A percentile compares a stretch with the other conserved stretches of the same genome.
These are phyloP conservation scores for Malus sylvestris DNA, from an alignment of 306 rosid genomes.

Conservation along the genomic window DNA sequence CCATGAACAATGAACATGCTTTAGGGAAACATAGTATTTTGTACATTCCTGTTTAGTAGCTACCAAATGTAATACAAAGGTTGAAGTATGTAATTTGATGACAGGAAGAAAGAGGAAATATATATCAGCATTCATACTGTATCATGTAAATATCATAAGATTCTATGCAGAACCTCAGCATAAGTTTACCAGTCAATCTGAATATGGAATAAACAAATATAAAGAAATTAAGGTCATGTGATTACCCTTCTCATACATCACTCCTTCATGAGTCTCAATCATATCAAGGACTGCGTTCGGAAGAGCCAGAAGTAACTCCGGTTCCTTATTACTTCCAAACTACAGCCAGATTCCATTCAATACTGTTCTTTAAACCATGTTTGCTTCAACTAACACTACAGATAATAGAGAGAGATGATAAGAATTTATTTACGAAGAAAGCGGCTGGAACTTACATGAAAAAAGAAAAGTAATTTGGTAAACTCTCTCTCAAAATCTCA, in stretches of 20 bases:
- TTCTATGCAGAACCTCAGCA: not conserved
- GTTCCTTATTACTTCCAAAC: not conserved
- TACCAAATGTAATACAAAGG: too few species aligned
- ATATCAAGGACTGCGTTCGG: conserved; percentile 54
- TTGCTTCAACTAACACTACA: not conserved
- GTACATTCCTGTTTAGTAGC: not conserved
- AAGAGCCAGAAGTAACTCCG: conserved; percentile 67
- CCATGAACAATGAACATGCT: too few species aligned
- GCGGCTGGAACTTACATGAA: not conserved
- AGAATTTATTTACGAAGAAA: not conserved
- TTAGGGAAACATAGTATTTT: not conserved
- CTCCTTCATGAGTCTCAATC: conserved; percentile 47
- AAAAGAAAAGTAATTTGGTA: not conserved
- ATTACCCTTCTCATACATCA: conserved; percentile 41
- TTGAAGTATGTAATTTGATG: too few species aligned
- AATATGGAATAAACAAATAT: not conserved
- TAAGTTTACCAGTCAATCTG: not conserved
- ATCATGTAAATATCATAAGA: not conserved
- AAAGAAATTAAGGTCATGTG: not conserved
- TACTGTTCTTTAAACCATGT: too few species aligned
- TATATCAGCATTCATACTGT: too few species aligned
- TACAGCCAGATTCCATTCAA: not conserved
- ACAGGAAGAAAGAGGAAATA: too few species aligned
- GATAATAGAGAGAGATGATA: not conserved
- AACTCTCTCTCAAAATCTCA: not conserved